These are phyloP conservation scores for Limnomonas spitsbergensis DNA, from an alignment of 139 green algal genomes.

Conservation along the genomic window DNA sequence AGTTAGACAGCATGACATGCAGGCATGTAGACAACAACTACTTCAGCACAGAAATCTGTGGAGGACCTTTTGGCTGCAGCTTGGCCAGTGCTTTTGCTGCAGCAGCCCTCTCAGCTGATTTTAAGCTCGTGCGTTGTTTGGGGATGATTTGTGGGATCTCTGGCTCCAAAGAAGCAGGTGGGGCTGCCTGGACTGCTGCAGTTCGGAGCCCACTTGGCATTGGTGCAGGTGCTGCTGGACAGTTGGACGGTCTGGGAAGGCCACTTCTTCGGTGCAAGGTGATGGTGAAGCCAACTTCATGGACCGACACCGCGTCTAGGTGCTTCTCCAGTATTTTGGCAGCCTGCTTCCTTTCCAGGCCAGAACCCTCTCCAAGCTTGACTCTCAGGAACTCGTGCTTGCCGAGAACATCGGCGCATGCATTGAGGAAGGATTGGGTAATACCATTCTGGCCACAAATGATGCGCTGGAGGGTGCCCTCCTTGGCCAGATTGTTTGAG, in stretches of 20 bases:
- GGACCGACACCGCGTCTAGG: slow-evolving; percentile 39
- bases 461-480: slow-evolving; percentile 26
- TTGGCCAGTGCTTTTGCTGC: not conserved
- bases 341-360: slow-evolving; percentile 33
- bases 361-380: slow-evolving; percentile 42
- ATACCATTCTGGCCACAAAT: slow-evolving; percentile 41
- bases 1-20: no score
- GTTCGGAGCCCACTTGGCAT: no score
- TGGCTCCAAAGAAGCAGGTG: no score
- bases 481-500: slow-evolving; percentile 33
- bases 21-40: not conserved
- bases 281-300: slow-evolving; percentile 52
- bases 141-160: not conserved
- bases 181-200: no score
- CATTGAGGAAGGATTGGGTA: slow-evolving; percentile 35
- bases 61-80: not conserved
- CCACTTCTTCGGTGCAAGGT: slow-evolving; percentile 45
- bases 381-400: slow-evolving; percentile 48
- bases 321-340: slow-evolving; percentile 29
- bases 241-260: slow-evolving; percentile 40
- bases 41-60: slow-evolving; percentile 7
- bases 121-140: not conserved
- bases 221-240: not conserved
- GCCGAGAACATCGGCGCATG: slow-evolving; percentile 28
- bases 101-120: not conserved